These are phyloP conservation scores for Aspergillus wentii DNA, from an alignment of 495 filamentous ascomycete genomes.

Conservation along the genomic window DNA sequence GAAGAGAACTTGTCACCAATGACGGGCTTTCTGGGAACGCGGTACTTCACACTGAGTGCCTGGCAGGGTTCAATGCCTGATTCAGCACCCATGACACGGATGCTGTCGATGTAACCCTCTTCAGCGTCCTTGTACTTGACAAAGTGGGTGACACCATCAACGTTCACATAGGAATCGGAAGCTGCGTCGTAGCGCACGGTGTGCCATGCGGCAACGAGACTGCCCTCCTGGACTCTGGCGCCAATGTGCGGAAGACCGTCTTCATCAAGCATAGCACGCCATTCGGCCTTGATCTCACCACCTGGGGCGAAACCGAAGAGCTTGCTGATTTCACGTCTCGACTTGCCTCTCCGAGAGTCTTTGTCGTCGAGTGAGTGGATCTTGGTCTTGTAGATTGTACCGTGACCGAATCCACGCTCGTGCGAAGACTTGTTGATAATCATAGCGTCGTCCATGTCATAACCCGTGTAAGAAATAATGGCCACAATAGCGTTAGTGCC, in stretches of 20 bases:
- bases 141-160: slow-evolving; percentile 73
- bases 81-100: slow-evolving; percentile 82
- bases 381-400: slow-evolving; percentile 97
- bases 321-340: slow-evolving; percentile 55
- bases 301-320: slow-evolving; percentile 83
- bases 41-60: slow-evolving; percentile 84
- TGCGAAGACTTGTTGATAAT: slow-evolving; percentile 97
- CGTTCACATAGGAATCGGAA: slow-evolving; percentile 56
- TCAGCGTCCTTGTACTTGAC: slow-evolving; percentile 91
- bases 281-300: slow-evolving; percentile 56
- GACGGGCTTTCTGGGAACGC: slow-evolving; percentile 82
- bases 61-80: slow-evolving; percentile 76
- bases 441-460: slow-evolving; percentile 99
- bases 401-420: slow-evolving; percentile 94
- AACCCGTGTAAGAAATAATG: slow-evolving; percentile 97
- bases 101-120: slow-evolving; percentile 83
- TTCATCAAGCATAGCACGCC: slow-evolving; percentile 66
- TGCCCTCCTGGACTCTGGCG: slow-evolving; percentile 67
- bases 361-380: slow-evolving; percentile 74
- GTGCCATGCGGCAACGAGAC: slow-evolving; percentile 83
- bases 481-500: slow-evolving; percentile 96
- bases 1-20: slow-evolving; percentile 71
- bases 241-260: slow-evolving; percentile 85
- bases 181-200: slow-evolving; percentile 74
- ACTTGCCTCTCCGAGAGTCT: slow-evolving; percentile 51